Percentiles rank a stretch among this genome's conserved stretches.
Evolutionary conservation across 129 eudicot genomes (phyloP).

Genomic region (Ambrosia artemisiifolia): DNA sequence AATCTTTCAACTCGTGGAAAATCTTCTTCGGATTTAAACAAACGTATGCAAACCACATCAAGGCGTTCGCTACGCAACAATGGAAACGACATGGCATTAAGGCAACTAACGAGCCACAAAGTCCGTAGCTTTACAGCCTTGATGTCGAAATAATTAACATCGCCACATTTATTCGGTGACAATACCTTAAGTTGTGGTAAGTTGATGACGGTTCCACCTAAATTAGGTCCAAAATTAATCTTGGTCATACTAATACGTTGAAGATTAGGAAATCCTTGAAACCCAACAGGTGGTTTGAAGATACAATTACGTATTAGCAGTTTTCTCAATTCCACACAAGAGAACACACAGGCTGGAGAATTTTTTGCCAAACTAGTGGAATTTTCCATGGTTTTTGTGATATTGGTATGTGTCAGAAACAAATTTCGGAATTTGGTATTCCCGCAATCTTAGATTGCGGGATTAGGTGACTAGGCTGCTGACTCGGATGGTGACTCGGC

Average conservation of each 20-base stretch:
- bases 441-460: too few relatives aligned
- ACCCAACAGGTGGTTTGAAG: slow-evolving; percentile 6
- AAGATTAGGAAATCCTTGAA: slow-evolving; percentile 16
- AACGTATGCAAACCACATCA: background rate
- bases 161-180: background rate
- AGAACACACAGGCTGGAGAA: background rate
- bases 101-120: background rate
- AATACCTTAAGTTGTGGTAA: slow-evolving; percentile 10
- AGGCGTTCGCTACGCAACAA: background rate
- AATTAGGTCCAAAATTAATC: slow-evolving; percentile 11
- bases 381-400: too few relatives aligned
- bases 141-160: slow-evolving; percentile 13
- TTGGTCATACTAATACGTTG: background rate
- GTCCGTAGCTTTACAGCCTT: background rate
- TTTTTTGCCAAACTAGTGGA: too few relatives aligned
- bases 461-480: too few relatives aligned
- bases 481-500: too few relatives aligned
- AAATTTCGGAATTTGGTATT: too few relatives aligned
- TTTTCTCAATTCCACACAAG: slow-evolving; percentile 6
- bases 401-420: too few relatives aligned
- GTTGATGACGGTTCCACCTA: background rate
- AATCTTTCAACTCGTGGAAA: background rate
- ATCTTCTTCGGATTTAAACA: background rate
- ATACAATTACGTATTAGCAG: background rate
- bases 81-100: slow-evolving; percentile 8